phyloP scores from a whole-genome alignment of 768 basidiomycete species.

The Filobasidium floriforme region DNA sequence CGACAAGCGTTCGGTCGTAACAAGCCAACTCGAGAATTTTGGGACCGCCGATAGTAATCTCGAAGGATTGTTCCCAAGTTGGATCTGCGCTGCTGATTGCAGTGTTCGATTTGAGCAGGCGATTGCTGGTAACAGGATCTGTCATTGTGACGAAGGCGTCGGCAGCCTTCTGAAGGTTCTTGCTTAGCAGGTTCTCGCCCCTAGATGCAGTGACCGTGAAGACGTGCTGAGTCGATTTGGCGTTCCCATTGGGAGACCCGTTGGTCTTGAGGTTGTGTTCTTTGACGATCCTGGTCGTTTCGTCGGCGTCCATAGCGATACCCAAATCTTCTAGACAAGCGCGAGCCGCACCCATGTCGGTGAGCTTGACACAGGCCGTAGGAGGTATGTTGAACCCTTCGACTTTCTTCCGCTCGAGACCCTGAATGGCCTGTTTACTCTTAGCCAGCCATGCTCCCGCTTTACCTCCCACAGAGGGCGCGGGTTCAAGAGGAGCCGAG shows the following conservation, averaged over 20 bases:
- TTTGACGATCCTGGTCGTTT: conserved; percentile 37
- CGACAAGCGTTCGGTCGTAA: conserved; percentile 42
- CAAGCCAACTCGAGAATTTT: conserved; percentile 33
- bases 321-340: conserved; percentile 36
- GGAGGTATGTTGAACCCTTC: conserved; percentile 40
- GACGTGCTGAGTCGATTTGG: conserved; percentile 23
- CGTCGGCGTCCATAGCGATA: conserved; percentile 41
- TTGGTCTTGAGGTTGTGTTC: conserved; percentile 24
- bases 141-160: conserved; percentile 37
- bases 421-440: conserved; percentile 39
- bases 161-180: conserved; percentile 30
- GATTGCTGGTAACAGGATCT: conserved; percentile 29
- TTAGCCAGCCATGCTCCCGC: conserved; percentile 44
- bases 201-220: conserved; percentile 37
- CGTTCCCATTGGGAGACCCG: background rate
- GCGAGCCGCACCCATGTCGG: conserved; percentile 39
- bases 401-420: conserved; percentile 37
- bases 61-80: conserved; percentile 41
- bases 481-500: conserved; percentile 22
- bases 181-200: conserved; percentile 36
- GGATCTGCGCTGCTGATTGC: conserved; percentile 40
- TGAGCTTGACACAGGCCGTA: conserved; percentile 41
- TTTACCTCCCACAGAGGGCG: conserved; percentile 30
- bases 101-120: conserved; percentile 40
- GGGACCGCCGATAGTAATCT: conserved; percentile 30